Evolutionary conservation across 2,329 filamentous ascomycete genomes (phyloP).

Genomic region (Didymella pomorum): DNA sequence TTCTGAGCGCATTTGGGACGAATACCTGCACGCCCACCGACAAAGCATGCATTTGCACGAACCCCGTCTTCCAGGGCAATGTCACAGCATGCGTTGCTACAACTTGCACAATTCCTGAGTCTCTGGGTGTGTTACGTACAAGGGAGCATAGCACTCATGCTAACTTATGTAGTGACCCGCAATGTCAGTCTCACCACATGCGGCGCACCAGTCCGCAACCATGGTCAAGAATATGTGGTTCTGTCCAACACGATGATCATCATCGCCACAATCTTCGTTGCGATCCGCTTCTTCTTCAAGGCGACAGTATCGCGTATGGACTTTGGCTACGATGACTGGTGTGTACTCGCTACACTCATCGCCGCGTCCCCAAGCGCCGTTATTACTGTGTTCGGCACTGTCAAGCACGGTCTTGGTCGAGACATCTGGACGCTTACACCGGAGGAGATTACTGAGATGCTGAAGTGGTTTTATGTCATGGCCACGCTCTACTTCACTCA

Average conservation of each 20-base stretch:
- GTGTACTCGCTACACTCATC: constrained; percentile 36
- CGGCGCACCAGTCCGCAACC: constrained; percentile 50
- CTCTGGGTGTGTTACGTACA: constrained; percentile 24
- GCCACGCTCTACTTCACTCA: constrained; percentile 47
- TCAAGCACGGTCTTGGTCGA: constrained; percentile 55
- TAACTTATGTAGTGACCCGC: constrained; percentile 45
- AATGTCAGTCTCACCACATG: constrained; percentile 54
- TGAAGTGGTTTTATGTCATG: constrained; percentile 47
- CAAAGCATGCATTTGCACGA: constrained; percentile 35
- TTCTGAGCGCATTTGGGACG: constrained; percentile 19
- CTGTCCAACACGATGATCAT: constrained; percentile 47
- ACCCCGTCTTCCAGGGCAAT: constrained; percentile 28
- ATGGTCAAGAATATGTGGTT: constrained; percentile 43
- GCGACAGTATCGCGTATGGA: constrained; percentile 43
- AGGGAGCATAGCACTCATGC: neutral
- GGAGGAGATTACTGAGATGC: constrained; percentile 56
- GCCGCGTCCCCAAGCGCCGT: constrained; percentile 37
- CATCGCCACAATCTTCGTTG: constrained; percentile 47
- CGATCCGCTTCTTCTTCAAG: constrained; percentile 50
- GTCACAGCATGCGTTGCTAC: constrained; percentile 32
- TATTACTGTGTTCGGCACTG: constrained; percentile 35
- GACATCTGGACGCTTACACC: constrained; percentile 62
- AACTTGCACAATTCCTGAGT: constrained; percentile 35
- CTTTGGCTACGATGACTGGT: constrained; percentile 53
- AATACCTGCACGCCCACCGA: constrained; percentile 31